These are phyloP conservation scores for Fusarium clavum DNA, from an alignment of 2,329 filamentous ascomycete genomes.

Conservation along the genomic window DNA sequence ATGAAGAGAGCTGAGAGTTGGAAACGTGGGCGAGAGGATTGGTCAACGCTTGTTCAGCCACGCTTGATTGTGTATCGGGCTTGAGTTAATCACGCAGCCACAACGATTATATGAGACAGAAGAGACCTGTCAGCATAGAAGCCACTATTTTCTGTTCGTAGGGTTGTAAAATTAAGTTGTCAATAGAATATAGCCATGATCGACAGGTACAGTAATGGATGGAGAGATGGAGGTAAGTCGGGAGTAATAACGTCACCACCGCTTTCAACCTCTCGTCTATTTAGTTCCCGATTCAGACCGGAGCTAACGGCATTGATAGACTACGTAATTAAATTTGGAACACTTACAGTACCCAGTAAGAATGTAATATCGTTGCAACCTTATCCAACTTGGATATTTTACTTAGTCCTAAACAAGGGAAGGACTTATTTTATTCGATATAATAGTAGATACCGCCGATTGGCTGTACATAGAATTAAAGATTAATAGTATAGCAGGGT, in stretches of 20 bases:
- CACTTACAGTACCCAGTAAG: not conserved
- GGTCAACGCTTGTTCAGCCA: slow-evolving; percentile 22
- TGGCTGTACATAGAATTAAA: not conserved
- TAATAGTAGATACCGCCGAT: too few species aligned
- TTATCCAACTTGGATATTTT: not conserved
- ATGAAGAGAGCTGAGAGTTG: not conserved
- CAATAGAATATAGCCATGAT: not conserved
- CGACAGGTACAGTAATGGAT: slow-evolving; percentile 2
- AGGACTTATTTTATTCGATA: not conserved
- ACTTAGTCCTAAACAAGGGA: not conserved
- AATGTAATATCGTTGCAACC: not conserved
- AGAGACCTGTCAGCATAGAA: not conserved
- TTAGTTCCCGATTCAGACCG: slow-evolving; percentile 4
- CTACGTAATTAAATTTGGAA: not conserved
- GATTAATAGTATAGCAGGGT: not conserved
- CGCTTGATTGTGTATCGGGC: slow-evolving; percentile 8
- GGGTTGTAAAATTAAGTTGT: not conserved
- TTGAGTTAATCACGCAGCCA: slow-evolving; percentile 14
- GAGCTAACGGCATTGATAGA: not conserved
- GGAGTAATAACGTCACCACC: slow-evolving; percentile 13
- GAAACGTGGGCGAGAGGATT: slow-evolving; percentile 6
- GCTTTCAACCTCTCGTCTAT: slow-evolving; percentile 9
- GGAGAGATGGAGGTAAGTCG: not conserved
- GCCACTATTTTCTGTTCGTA: not conserved
- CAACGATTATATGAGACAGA: not conserved